A percentile compares a stretch with the other conserved stretches of the same genome.
Conservation (phyloP, 2,329 filamentous ascomycete genomes). For the Aspergillus sp. region DNA sequence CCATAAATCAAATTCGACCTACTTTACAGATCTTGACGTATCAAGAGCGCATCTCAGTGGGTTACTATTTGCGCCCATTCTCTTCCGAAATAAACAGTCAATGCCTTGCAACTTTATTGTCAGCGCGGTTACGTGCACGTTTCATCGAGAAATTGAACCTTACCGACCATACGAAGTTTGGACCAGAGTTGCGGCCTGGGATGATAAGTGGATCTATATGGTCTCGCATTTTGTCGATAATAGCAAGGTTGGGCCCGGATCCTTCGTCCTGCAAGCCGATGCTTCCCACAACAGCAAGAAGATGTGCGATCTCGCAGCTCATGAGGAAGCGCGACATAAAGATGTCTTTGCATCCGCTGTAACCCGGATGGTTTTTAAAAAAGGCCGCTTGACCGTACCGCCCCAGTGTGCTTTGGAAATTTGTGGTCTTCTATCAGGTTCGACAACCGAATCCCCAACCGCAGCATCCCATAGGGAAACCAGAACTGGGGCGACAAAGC, state of each 20-base stretch:
- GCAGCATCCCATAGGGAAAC: no score
- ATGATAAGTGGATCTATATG: constrained; percentile 78
- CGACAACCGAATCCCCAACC: no score
- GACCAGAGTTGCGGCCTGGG: constrained; percentile 70
- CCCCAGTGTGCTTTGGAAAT: no score
- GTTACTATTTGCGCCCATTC: background rate
- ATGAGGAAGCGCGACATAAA: background rate
- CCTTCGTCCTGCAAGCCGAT: background rate
- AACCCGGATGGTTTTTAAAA: constrained; percentile 1
- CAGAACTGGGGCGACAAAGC: no score
- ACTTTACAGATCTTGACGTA: constrained; percentile 83
- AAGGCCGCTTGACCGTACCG: background rate
- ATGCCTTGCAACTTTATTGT: constrained; percentile 61
- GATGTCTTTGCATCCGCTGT: background rate
- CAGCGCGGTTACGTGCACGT: constrained; percentile 71
- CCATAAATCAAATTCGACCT: constrained; percentile 79
- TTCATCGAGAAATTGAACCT: constrained; percentile 70
- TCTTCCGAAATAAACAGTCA: constrained; percentile 17
- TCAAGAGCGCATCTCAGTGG: constrained; percentile 70
- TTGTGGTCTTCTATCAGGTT: no score
- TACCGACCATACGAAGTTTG: constrained; percentile 73
- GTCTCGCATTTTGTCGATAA: constrained; percentile 68
- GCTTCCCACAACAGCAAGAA: background rate
- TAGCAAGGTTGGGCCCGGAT: background rate
- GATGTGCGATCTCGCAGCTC: background rate